phyloP scores from a whole-genome alignment of 768 basidiomycete genomes.

The Candolleomyces eurysporus region DNA sequence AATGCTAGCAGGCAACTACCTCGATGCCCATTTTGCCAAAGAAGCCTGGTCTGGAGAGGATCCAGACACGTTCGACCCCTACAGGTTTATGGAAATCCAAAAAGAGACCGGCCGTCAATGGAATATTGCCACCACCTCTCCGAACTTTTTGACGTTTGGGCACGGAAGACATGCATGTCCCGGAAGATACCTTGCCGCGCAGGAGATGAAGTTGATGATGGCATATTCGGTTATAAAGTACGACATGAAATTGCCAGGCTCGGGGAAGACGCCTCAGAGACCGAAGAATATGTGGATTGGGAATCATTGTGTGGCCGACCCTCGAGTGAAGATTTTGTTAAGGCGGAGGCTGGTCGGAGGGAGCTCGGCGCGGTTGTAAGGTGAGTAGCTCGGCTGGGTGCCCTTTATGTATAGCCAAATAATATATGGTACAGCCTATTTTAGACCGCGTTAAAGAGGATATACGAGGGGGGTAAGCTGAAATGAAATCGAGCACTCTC shows the following conservation, averaged over 20 bases:
- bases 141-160: conserved; percentile 33
- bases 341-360: conserved; percentile 6
- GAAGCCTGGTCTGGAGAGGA: conserved; percentile 25
- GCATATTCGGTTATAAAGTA: conserved; percentile 10
- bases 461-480: no score
- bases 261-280: conserved; percentile 3
- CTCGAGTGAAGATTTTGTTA: conserved; percentile 9
- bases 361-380: no score
- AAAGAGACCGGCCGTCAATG: conserved; percentile 16
- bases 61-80: conserved; percentile 38
- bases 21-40: conserved; percentile 27
- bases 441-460: no score
- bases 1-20: conserved; percentile 26
- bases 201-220: conserved; percentile 14
- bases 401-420: no score
- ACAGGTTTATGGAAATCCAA: conserved; percentile 34
- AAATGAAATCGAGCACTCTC: no score
- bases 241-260: conserved; percentile 8
- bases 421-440: no score
- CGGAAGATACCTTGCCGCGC: conserved; percentile 15
- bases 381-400: no score
- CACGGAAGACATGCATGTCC: conserved; percentile 35
- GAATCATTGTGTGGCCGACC: conserved; percentile 6
- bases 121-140: conserved; percentile 24
- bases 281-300: conserved; percentile 12